phyloP scores from a whole-genome alignment of 2,329 filamentous ascomycete genomes.

The Colletotrichum musicola region DNA sequence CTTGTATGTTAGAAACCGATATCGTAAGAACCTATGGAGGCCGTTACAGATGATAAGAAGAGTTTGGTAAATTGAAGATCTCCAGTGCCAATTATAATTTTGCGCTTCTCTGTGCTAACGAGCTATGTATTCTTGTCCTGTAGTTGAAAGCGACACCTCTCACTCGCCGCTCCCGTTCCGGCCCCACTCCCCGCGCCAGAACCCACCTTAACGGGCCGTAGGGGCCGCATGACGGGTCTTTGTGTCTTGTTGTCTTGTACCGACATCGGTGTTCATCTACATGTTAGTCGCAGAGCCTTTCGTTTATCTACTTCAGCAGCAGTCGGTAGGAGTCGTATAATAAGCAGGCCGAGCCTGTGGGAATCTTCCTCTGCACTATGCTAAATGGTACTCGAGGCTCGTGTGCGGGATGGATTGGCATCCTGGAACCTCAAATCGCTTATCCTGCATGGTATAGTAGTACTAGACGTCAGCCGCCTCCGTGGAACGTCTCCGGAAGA shows the following conservation, averaged over 20 bases:
- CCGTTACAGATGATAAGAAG: too few species aligned
- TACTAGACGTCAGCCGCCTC: conserved; percentile 9
- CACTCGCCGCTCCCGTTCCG: background rate
- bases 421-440: background rate
- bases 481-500: background rate
- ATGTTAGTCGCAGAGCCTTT: background rate
- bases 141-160: conserved; percentile 66
- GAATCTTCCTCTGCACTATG: background rate
- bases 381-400: background rate
- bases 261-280: background rate
- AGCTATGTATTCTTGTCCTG: conserved; percentile 95
- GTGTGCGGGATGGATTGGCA: background rate
- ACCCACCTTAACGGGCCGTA: background rate
- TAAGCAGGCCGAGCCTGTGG: background rate
- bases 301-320: background rate
- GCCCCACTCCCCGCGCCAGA: background rate
- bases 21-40: too few species aligned
- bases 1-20: too few species aligned
- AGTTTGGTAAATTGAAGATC: conserved; percentile 68
- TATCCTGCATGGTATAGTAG: background rate
- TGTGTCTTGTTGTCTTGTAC: background rate
- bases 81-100: conserved; percentile 90
- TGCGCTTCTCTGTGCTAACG: conserved; percentile 77
- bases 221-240: background rate
- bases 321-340: background rate